Evolutionary conservation across 2,329 filamentous ascomycete genomes (phyloP).

Genomic region (Colletotrichum caudatum): DNA sequence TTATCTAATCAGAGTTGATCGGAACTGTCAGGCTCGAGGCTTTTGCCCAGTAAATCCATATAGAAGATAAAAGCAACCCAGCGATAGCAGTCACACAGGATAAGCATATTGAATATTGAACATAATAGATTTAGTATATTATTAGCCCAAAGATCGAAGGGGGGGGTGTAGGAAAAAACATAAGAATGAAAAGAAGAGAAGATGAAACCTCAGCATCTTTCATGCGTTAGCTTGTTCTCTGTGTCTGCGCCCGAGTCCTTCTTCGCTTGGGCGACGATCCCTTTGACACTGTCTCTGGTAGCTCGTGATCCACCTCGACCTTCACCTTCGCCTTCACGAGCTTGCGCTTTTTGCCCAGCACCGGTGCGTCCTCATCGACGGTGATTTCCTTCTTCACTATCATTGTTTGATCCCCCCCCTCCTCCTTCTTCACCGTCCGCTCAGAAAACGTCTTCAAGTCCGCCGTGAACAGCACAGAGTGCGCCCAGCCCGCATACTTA

Average conservation of each 20-base stretch:
- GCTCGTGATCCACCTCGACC: constrained; percentile 32
- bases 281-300: not conserved
- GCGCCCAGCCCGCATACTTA: constrained; percentile 94
- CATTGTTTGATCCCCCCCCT: constrained; percentile 26
- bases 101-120: not conserved
- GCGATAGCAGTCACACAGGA: too few relatives aligned
- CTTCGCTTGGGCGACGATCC: constrained; percentile 37
- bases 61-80: too few relatives aligned
- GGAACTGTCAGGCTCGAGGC: not conserved
- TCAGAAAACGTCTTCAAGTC: constrained; percentile 89
- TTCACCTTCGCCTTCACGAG: constrained; percentile 39
- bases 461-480: constrained; percentile 95
- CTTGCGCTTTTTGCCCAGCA: constrained; percentile 41
- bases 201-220: not conserved
- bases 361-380: constrained; percentile 47
- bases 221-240: not conserved
- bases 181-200: not conserved
- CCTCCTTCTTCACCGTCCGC: constrained; percentile 56
- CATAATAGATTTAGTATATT: not conserved
- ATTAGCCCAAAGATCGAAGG: not conserved
- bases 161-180: too few relatives aligned
- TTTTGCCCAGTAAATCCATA: not conserved
- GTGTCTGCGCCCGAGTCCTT: constrained; percentile 39
- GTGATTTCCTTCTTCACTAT: constrained; percentile 46
- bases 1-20: rapidly evolving